Evolutionary conservation across 495 filamentous ascomycete species (phyloP), one percentile per base, ranked within the genome.

Genomic region (Astrothelium subdiscretum): DNA sequence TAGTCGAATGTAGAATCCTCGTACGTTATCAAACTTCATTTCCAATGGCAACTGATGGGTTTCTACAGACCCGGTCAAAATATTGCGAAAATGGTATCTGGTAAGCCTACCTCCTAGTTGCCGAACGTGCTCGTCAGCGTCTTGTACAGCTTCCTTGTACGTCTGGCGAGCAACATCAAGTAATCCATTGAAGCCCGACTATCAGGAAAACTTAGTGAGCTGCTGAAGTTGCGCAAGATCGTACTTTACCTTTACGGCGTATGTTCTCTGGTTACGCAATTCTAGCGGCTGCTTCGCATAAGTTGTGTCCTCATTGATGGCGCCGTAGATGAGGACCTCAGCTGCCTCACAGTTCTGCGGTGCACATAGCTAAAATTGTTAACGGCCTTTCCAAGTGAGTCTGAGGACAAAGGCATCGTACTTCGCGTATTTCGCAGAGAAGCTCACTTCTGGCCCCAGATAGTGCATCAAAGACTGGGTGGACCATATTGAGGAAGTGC

Each of bases 181-280:
- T 2, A 96, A 80, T 31, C 89, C 89, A 69, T 92, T 90, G 22
- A 94, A 84, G 10, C 89, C 89, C 60, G 89, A 85, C 88, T 92
- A 66, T 20, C 24, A 20, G 66, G 4, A 65, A 1, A 29, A 44
- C 71, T 59, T 58, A 31, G 22, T 20, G 18, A 0, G 18, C 31
- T 10, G 1, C n/a, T 1, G n/a, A 10, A 1, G 5, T 6, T 31
- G 2, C 12, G 31, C 31, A 32, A 22, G 20, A 42, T n/a, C n/a
- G n/a, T n/a, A n/a, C n/a, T n/a, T n/a, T 62, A 90, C 90, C 78
- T 87, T 94, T 40, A 98, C 84, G 59, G 94, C 94, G 74, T 95
- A 96, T 13, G 89, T 91, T 57, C 94, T 80, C 72, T 98, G 95
- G 67, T 97, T 95, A 59, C 91, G 83, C 59, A 95, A 77, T 63